Conservation (phyloP, 2,329 filamentous ascomycete genomes). For the Annulohypoxylon truncatum region DNA sequence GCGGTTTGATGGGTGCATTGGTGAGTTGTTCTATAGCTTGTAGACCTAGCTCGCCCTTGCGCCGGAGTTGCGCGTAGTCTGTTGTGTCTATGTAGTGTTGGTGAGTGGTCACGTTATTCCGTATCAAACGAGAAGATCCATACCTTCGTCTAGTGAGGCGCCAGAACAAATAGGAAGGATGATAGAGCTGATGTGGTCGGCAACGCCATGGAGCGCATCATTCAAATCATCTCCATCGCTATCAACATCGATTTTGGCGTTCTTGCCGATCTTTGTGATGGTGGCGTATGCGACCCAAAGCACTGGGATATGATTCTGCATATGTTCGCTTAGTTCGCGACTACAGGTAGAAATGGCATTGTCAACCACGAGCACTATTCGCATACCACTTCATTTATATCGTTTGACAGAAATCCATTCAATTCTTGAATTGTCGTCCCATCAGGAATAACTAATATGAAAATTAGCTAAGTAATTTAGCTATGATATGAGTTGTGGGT, state of each 20-base stretch:
- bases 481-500: not conserved
- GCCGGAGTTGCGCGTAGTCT: constrained; percentile 39
- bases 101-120: not conserved
- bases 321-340: constrained; percentile 3
- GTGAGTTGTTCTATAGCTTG: constrained; percentile 45
- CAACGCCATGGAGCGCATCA: constrained; percentile 8
- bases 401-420: not conserved
- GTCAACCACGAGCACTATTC: not conserved
- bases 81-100: constrained; percentile 38
- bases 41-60: constrained; percentile 43
- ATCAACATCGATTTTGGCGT: not conserved
- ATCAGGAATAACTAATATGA: constrained; percentile 23
- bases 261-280: constrained; percentile 16
- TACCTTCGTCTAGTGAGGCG: constrained; percentile 42
- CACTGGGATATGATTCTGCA: constrained; percentile 19
- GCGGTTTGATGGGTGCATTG: constrained; percentile 3
- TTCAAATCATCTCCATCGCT: not conserved
- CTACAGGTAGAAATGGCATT: not conserved
- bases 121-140: not conserved
- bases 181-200: constrained; percentile 27
- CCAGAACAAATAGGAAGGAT: constrained; percentile 42
- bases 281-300: constrained; percentile 22
- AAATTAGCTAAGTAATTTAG: constrained; percentile 6
- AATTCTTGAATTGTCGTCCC: constrained; percentile 15
- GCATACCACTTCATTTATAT: constrained; percentile 14